These are phyloP conservation scores for Lepiota brunneoincarnata DNA, from an alignment of 768 basidiomycete genomes.

Conservation along the genomic window DNA sequence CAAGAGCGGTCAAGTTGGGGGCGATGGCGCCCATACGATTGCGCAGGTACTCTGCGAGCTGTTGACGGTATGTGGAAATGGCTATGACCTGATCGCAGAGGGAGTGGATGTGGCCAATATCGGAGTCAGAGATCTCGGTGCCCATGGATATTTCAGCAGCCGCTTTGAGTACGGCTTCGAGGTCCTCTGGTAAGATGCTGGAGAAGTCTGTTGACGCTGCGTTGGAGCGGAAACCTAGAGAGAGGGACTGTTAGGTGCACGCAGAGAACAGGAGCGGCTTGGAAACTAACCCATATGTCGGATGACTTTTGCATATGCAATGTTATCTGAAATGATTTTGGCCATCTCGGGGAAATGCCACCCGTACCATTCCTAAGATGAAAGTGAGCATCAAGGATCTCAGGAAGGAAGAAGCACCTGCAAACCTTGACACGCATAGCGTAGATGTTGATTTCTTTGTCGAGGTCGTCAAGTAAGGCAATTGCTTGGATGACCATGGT, in stretches of 20 bases:
- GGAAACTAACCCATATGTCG: conserved; percentile 74
- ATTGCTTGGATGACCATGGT: conserved; percentile 99
- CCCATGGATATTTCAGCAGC: conserved; percentile 99
- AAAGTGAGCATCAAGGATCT: neutral
- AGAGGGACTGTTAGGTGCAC: neutral
- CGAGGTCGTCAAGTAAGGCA: conserved; percentile 93
- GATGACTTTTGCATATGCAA: conserved; percentile 95
- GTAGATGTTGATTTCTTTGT: conserved; percentile 99
- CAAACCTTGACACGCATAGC: conserved; percentile 96
- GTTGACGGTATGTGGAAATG: conserved; percentile 91
- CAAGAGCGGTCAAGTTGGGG: conserved; percentile 90
- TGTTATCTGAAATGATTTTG: conserved; percentile 96
- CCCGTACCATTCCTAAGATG: conserved; percentile 94
- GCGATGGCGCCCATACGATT: conserved; percentile 99
- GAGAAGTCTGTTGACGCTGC: conserved; percentile 84
- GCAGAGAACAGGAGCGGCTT: neutral
- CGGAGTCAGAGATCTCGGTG: conserved; percentile 96
- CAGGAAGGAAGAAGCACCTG: conserved; percentile 1
- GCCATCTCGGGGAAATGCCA: conserved; percentile 99
- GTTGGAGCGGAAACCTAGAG: conserved; percentile 89
- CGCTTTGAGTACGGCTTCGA: conserved; percentile 91
- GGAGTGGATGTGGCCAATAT: conserved; percentile 95
- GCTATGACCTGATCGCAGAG: conserved; percentile 98
- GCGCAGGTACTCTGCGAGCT: conserved; percentile 93
- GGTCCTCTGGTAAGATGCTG: conserved; percentile 91